These are phyloP conservation scores for Ensete ventricosum DNA, from an alignment of 176 grass and related monocot genomes.

Conservation along the genomic window DNA sequence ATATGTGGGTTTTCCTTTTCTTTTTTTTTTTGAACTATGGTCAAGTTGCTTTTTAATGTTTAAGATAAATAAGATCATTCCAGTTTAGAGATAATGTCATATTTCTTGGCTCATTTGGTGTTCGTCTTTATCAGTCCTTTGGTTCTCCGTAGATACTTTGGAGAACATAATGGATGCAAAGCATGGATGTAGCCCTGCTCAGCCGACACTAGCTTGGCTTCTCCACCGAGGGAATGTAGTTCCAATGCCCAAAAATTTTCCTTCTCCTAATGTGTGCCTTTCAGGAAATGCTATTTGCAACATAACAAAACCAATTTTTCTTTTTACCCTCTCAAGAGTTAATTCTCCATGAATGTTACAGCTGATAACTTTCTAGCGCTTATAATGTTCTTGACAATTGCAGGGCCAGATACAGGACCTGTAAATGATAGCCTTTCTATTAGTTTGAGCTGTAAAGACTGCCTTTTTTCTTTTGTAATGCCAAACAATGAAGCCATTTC, in stretches of 20 bases:
- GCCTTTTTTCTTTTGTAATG: too few relatives aligned
- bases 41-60: background rate
- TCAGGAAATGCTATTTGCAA: too few relatives aligned
- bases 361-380: too few relatives aligned
- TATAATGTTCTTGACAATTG: too few relatives aligned
- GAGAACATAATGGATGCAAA: constrained; percentile 6
- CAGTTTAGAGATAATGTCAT: background rate
- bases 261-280: too few relatives aligned
- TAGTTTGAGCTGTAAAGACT: too few relatives aligned
- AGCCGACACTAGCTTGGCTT: constrained; percentile 4
- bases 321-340: too few relatives aligned
- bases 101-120: background rate
- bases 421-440: too few relatives aligned
- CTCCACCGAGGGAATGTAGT: constrained; percentile 9
- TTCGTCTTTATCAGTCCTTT: background rate
- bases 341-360: too few relatives aligned
- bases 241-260: background rate
- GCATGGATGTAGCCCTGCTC: background rate
- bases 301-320: too few relatives aligned
- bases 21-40: background rate
- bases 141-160: background rate
- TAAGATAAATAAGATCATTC: background rate
- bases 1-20: background rate
- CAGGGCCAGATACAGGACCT: too few relatives aligned
- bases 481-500: too few relatives aligned